These are phyloP conservation scores for Asterella californica DNA, from an alignment of 225 moss, liverwort and hornwort species.

Conservation along the genomic window DNA sequence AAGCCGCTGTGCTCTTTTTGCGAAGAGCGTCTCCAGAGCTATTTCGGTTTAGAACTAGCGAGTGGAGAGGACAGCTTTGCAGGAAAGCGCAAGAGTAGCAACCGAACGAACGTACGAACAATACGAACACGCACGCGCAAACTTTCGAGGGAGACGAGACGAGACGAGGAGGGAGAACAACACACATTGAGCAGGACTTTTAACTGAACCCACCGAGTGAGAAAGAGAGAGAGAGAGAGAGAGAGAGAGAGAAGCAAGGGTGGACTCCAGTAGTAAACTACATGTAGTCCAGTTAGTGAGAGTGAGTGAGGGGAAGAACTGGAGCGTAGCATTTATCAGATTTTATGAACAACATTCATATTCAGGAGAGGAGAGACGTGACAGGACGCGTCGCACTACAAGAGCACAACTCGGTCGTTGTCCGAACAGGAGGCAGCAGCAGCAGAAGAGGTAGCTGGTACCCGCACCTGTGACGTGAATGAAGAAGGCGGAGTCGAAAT, in stretches of 20 bases:
- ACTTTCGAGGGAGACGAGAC: background rate
- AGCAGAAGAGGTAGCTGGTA: no score
- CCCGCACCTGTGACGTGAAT: no score
- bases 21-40: background rate
- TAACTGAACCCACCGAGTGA: background rate
- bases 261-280: background rate
- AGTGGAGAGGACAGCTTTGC: background rate
- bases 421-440: background rate
- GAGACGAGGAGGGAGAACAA: background rate
- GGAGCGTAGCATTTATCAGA: background rate
- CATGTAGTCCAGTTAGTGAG: background rate
- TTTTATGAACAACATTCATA: conserved; percentile 10
- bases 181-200: background rate
- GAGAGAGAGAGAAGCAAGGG: background rate
- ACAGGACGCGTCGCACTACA: background rate
- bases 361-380: background rate
- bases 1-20: conserved; percentile 1
- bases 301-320: background rate
- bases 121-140: conserved; percentile 4
- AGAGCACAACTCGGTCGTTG: background rate
- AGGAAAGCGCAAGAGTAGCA: background rate
- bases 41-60: background rate
- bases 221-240: background rate
- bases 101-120: background rate
- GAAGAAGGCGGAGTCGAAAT: background rate